phyloP scores from a whole-genome alignment of 768 basidiomycete species.

The Ephemerocybe angulata region DNA sequence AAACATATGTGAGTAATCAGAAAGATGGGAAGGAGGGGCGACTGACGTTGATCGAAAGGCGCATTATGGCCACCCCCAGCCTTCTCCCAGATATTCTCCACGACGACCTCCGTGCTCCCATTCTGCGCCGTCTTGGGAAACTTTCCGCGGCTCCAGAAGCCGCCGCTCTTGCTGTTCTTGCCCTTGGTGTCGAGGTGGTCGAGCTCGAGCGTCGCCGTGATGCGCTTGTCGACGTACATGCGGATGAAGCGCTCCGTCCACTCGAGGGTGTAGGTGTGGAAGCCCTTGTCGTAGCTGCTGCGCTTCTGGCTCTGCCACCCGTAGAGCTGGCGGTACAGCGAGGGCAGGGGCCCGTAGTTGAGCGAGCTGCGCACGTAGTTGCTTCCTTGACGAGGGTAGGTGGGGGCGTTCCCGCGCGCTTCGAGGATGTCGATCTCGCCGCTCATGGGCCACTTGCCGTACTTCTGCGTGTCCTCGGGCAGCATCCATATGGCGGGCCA shows the following conservation, averaged over 20 bases:
- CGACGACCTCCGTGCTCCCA: conserved; percentile 47
- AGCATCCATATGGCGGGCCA: conserved; percentile 79
- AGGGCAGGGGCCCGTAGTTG: conserved; percentile 60
- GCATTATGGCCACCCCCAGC: conserved; percentile 51
- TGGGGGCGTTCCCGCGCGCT: conserved; percentile 54
- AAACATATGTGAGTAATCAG: background rate
- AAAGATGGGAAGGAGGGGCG: background rate
- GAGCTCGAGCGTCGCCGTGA: conserved; percentile 60
- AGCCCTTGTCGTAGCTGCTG: conserved; percentile 33
- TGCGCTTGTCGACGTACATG: conserved; percentile 70
- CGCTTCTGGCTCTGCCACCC: conserved; percentile 62
- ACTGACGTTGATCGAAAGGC: conserved; percentile 77
- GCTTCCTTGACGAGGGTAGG: conserved; percentile 53
- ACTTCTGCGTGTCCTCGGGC: conserved; percentile 50
- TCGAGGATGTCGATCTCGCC: conserved; percentile 59
- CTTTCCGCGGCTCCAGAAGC: conserved; percentile 36
- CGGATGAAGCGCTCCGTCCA: conserved; percentile 73
- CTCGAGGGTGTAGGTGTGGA: conserved; percentile 75
- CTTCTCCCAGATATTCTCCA: conserved; percentile 60
- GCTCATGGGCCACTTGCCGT: conserved; percentile 60
- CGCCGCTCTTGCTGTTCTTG: conserved; percentile 29
- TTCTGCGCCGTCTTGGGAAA: conserved; percentile 66
- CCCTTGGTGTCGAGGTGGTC: conserved; percentile 32
- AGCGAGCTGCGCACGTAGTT: conserved; percentile 60
- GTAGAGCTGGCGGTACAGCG: conserved; percentile 48